Percentiles rank a stretch among this genome's conserved stretches.
Conservation (phyloP, 805 yeast species). For the Blastobotrys mokoenaii region DNA sequence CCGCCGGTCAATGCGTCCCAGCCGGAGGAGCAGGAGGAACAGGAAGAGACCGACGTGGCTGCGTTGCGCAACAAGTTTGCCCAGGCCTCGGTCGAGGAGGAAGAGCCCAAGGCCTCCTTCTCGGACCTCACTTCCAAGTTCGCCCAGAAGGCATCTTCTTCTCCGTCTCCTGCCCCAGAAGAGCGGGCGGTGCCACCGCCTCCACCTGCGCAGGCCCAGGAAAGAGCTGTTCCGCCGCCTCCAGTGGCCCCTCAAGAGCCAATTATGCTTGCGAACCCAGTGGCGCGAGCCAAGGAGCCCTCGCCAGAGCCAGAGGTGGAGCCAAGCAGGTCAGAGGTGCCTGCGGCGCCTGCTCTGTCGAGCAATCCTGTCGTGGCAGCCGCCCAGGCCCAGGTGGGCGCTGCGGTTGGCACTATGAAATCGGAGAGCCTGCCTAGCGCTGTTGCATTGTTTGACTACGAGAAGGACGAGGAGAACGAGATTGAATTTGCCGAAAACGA, state of each 20-base stretch:
- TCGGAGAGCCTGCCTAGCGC: conserved; percentile 37
- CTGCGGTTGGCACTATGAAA: background rate
- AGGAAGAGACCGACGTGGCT: conserved; percentile 14
- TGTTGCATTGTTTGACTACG: conserved; percentile 73
- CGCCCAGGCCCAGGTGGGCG: conserved; percentile 1
- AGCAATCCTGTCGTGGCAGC: conserved; percentile 1
- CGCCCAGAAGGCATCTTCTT: conserved; percentile 11
- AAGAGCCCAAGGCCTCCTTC: conserved; percentile 15
- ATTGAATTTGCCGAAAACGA: conserved; percentile 63
- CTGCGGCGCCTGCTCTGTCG: background rate
- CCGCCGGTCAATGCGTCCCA: conserved; percentile 14
- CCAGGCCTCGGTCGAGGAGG: conserved; percentile 7
- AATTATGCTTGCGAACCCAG: conserved; percentile 16
- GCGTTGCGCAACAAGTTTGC: conserved; percentile 9
- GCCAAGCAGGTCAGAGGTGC: background rate
- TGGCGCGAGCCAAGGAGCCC: conserved; percentile 11
- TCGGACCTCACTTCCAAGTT: conserved; percentile 23
- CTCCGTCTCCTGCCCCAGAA: conserved; percentile 9
- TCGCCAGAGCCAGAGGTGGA: conserved; percentile 7
- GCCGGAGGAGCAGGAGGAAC: conserved; percentile 11
- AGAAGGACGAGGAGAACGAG: conserved; percentile 70
- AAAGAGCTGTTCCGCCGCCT: conserved; percentile 10
- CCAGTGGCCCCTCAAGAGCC: conserved; percentile 18
- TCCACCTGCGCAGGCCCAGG: conserved; percentile 9
- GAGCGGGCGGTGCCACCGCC: conserved; percentile 17